A percentile compares a stretch with the other conserved stretches of the same genome.
Conservation (phyloP, 2,329 filamentous ascomycete species). For the Aspergillus fructus region DNA sequence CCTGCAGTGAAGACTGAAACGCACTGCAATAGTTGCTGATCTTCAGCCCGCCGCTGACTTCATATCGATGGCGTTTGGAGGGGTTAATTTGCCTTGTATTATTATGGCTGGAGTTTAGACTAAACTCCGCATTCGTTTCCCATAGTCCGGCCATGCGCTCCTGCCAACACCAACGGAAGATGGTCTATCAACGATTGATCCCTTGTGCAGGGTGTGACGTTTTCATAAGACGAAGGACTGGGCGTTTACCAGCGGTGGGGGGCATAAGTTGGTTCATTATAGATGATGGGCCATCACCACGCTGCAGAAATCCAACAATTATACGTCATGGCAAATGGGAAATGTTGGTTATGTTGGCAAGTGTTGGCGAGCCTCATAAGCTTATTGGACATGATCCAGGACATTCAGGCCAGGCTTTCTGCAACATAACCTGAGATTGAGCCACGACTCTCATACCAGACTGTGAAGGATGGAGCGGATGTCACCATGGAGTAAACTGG, state of each 20-base stretch:
- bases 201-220: neutral
- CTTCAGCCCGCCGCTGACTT: neutral
- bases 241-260: neutral
- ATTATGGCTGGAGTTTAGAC: neutral
- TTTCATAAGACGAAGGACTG: neutral
- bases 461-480: slow-evolving; percentile 1
- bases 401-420: neutral
- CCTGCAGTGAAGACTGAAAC: neutral
- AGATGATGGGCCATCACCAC: neutral
- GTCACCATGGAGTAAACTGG: slow-evolving; percentile 3
- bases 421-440: neutral
- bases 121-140: neutral
- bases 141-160: neutral
- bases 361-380: neutral
- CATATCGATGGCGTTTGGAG: neutral
- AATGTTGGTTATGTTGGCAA: neutral
- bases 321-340: neutral
- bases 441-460: neutral
- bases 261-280: neutral
- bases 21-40: neutral
- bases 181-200: neutral
- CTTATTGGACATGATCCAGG: neutral
- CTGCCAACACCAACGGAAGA: neutral
- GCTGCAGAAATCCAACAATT: neutral
- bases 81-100: neutral